Evolutionary conservation across 2,329 filamentous ascomycete species (phyloP).

Genomic region (Colletotrichum simmondsii): DNA sequence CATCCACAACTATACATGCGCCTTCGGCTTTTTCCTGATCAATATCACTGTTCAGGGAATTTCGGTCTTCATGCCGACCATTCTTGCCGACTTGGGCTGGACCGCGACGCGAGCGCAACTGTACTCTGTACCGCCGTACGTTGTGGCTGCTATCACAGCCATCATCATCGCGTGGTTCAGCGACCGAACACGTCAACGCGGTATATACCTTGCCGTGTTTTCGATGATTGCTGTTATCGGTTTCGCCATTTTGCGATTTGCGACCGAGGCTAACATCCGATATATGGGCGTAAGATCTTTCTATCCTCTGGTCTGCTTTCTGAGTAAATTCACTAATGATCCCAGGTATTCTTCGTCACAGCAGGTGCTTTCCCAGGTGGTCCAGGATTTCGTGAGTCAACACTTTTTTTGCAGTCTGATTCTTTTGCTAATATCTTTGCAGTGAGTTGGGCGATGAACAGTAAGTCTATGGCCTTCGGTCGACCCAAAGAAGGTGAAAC

Average conservation of each 20-base stretch:
- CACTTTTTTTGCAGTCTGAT: not conserved
- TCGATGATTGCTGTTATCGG: constrained; percentile 58
- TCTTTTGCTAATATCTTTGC: not conserved
- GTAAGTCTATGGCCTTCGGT: constrained; percentile 37
- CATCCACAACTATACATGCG: constrained; percentile 70
- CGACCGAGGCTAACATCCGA: constrained; percentile 51
- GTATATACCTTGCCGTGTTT: constrained; percentile 52
- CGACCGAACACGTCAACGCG: constrained; percentile 50
- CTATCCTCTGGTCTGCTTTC: not conserved
- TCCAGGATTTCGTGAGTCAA: constrained; percentile 56
- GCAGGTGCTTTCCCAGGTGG: constrained; percentile 68
- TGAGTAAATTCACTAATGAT: not conserved
- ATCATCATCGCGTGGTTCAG: constrained; percentile 51
- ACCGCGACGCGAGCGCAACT: constrained; percentile 52
- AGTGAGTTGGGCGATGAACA: constrained; percentile 68
- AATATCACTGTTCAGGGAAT: constrained; percentile 69
- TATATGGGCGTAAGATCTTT: constrained; percentile 51
- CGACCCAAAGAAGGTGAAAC: constrained; percentile 21
- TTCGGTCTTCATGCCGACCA: constrained; percentile 62
- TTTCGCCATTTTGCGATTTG: constrained; percentile 63
- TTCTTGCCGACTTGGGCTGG: constrained; percentile 55
- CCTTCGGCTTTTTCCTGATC: constrained; percentile 67
- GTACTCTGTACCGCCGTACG: constrained; percentile 57
- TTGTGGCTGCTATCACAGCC: constrained; percentile 51
- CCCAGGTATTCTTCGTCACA: constrained; percentile 63